Base-by-base conservation (phyloP, 2,329 filamentous ascomycete genomes). In the Volutella citrinella region DNA sequence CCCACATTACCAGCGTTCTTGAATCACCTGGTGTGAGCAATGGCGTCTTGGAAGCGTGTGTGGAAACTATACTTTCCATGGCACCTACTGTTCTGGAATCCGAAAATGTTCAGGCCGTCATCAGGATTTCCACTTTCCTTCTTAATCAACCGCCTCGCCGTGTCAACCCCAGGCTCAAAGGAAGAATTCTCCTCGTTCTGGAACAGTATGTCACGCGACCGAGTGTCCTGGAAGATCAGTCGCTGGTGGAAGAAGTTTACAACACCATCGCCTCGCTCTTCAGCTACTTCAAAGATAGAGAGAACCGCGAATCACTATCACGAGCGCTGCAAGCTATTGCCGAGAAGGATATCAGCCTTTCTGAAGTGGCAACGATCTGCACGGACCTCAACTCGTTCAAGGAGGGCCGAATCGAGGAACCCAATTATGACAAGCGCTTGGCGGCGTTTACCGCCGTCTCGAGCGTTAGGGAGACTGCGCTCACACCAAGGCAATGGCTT, bases 371-470 rank as follows among this genome's bases (percentile, higher is more conserved):
- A 3, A 64, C 66, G 6, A 68, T 96, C 4, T 95, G 88, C 51
- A 66, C 75, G 18, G 82, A 86, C 41, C 71, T 98, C 34, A 97
- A 98, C 54, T 82, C 93, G 0, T 88, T 84, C 51, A 80, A 79
- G 2, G 68, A 70, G 28, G 76, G 74, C 17, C 81, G 81, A 27
- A 70, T 98, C 14, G 87, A 93, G 49, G 86, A 95, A 54, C 84
- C 89, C 2, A 86, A 97, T 61, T 96, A 95, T 55, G 86, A 94
- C 47, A 79, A 77, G 36, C 82, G 93, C 12, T 73, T 95, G 6
- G 66, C 72, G 28, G 89, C 88, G 4, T 97, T 93, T 63, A 81
- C 74, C 38, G 59, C 65, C 7, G 82, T 97, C 43, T 85, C 83
- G 21, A 74, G 77, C 24, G 65, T 76, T 4, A 66, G 75, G n/a